phyloP scores from a whole-genome alignment of 306 rosid species.

The Medicago ruthenica region DNA sequence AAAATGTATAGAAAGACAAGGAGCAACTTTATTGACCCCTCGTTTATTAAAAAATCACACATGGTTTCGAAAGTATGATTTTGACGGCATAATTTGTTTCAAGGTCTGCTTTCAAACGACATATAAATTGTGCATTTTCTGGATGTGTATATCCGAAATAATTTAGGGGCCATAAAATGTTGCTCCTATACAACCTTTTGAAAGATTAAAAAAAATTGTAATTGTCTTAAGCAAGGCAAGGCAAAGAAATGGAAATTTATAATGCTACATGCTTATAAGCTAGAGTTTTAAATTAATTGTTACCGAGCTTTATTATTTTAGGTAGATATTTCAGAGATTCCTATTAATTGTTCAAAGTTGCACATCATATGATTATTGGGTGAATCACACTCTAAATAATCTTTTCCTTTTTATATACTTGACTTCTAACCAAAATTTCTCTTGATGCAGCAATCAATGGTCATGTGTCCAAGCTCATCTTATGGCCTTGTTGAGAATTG shows the following conservation, averaged over 20 bases:
- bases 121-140: background rate
- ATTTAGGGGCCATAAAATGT: background rate
- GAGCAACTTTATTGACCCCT: background rate
- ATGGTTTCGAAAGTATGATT: background rate
- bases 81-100: background rate
- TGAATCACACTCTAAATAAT: background rate
- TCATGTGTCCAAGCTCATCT: conserved; percentile 2
- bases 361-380: background rate
- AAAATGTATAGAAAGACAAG: background rate
- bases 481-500: background rate
- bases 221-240: background rate
- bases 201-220: background rate
- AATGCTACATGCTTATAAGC: conserved; percentile 6
- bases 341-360: no score
- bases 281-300: background rate
- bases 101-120: background rate
- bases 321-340: no score
- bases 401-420: background rate
- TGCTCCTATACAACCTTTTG: background rate
- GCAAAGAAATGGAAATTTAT: background rate
- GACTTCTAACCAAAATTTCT: conserved; percentile 30
- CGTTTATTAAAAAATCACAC: background rate
- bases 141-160: background rate
- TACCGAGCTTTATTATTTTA: no score
- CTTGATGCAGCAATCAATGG: conserved; percentile 31